Conservation (phyloP, 1,284 basidiomycete species). For the Serendipita sp. region DNA sequence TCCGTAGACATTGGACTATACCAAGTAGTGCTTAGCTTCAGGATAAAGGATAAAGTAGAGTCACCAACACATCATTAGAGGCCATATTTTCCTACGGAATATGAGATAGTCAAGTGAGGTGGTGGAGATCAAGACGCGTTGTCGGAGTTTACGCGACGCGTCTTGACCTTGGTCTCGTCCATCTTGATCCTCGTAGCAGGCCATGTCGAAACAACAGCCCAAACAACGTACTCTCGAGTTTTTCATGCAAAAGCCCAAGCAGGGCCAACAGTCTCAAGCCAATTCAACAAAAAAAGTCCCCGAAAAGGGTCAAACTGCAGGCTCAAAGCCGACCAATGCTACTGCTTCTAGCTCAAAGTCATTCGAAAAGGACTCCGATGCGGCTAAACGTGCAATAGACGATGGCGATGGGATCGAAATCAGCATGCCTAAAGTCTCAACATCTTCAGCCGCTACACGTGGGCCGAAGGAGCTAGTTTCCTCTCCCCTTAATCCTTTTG, state of each 20-base stretch:
- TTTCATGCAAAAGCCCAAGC: conserved; percentile 2
- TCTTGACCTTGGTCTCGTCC: not conserved
- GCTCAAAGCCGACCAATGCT: conserved; percentile 14
- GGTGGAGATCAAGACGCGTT: not conserved
- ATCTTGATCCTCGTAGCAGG: not conserved
- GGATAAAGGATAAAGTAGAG: not conserved
- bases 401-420: conserved; percentile 15
- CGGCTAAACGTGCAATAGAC: not conserved
- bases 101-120: not conserved
- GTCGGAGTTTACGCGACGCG: conserved; percentile 4
- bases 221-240: conserved; percentile 6
- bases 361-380: not conserved
- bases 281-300: conserved; percentile 17
- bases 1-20: not conserved
- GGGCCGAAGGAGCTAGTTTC: conserved; percentile 23
- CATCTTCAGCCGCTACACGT: conserved; percentile 31
- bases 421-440: conserved; percentile 19
- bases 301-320: conserved; percentile 24
- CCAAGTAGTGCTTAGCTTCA: not conserved
- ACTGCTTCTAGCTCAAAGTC: conserved; percentile 12
- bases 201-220: conserved; percentile 1
- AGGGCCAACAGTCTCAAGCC: not conserved
- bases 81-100: not conserved
- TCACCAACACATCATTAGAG: not conserved
- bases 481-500: not conserved